Conservation (phyloP, 78 protist genomes). For the Protostelium mycophagum region DNA sequence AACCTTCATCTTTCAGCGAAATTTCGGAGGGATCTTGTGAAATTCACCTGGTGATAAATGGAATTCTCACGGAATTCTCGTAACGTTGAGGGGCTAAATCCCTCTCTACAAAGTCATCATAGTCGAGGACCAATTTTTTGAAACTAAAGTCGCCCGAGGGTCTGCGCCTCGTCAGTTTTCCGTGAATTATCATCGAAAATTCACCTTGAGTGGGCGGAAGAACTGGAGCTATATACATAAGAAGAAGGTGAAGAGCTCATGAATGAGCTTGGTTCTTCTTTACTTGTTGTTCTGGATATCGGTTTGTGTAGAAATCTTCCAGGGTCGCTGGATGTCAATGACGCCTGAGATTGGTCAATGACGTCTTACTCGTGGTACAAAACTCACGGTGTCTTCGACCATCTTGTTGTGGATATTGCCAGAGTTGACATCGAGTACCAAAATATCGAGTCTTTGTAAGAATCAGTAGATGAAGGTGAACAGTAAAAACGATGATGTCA, state of each 20-base stretch:
- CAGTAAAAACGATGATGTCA: too few relatives aligned
- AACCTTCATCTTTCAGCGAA: background rate
- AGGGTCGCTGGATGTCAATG: too few relatives aligned
- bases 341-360: too few relatives aligned
- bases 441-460: background rate
- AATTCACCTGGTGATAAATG: background rate
- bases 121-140: background rate
- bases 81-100: background rate
- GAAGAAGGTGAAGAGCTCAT: background rate
- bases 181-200: background rate
- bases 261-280: background rate
- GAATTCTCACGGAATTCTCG: background rate
- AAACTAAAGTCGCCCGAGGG: background rate
- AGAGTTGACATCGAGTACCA: background rate
- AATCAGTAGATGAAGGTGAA: too few relatives aligned
- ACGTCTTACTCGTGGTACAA: too few relatives aligned
- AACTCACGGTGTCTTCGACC: background rate
- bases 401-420: background rate
- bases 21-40: background rate
- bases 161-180: background rate
- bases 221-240: background rate
- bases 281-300: background rate
- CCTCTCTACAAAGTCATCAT: background rate
- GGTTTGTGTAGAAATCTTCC: background rate
- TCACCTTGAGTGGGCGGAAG: background rate